Evolutionary conservation across 805 yeast species (phyloP).

Genomic region (Candida golubevii): DNA sequence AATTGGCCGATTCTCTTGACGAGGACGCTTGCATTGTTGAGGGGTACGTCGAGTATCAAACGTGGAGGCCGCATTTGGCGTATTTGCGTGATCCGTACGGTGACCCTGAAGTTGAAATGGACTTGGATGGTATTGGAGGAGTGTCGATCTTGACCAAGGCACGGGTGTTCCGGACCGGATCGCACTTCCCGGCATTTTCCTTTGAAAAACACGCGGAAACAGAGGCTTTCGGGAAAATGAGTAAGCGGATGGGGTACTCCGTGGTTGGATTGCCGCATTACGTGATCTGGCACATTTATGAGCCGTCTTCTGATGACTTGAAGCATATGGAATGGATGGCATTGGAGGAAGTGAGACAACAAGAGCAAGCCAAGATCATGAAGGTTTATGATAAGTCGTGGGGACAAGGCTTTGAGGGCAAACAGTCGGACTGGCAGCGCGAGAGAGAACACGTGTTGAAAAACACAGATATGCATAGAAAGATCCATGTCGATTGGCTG

Average conservation of each 20-base stretch:
- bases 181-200: constrained; percentile 95
- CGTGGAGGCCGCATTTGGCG: constrained; percentile 97
- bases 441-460: constrained; percentile 71
- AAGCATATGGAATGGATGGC: constrained; percentile 88
- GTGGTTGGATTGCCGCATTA: constrained; percentile 93
- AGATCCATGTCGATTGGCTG: constrained; percentile 63
- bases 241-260: constrained; percentile 78
- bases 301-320: constrained; percentile 90
- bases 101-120: constrained; percentile 89
- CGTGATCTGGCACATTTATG: constrained; percentile 86
- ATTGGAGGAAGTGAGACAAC: constrained; percentile 63
- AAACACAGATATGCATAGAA: constrained; percentile 63
- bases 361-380: constrained; percentile 58
- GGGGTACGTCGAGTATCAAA: constrained; percentile 95
- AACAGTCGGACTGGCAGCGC: constrained; percentile 62
- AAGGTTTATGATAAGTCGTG: constrained; percentile 68
- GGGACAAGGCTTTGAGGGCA: constrained; percentile 75
- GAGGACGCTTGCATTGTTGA: constrained; percentile 97
- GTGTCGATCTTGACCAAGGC: constrained; percentile 91
- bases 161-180: constrained; percentile 77
- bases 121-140: constrained; percentile 95
- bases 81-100: constrained; percentile 93
- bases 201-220: constrained; percentile 97
- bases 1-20: constrained; percentile 68
- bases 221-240: constrained; percentile 91